phyloP scores from a whole-genome alignment of 805 yeast species.

The Candida ortonii region DNA sequence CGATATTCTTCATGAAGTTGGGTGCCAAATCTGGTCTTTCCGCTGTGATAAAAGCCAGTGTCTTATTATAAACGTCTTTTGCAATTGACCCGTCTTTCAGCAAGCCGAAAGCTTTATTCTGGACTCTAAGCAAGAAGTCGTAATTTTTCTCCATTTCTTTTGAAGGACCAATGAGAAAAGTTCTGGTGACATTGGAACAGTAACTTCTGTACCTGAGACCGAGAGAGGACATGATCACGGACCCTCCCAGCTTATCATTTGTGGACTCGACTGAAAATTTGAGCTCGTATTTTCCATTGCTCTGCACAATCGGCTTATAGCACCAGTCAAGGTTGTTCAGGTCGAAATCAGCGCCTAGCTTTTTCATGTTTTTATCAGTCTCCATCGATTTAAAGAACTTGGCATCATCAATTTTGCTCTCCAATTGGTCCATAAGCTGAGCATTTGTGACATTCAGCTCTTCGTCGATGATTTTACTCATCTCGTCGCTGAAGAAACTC shows the following conservation, averaged over 20 bases:
- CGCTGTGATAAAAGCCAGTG: slow-evolving; percentile 55
- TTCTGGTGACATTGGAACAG: slow-evolving; percentile 83
- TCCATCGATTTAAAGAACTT: slow-evolving; percentile 57
- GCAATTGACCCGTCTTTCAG: slow-evolving; percentile 69
- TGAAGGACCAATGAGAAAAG: slow-evolving; percentile 87
- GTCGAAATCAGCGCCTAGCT: slow-evolving; percentile 68
- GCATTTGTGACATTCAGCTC: slow-evolving; percentile 73
- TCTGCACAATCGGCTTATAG: slow-evolving; percentile 84
- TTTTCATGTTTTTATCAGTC: slow-evolving; percentile 46
- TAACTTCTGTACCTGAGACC: slow-evolving; percentile 87
- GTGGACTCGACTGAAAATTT: slow-evolving; percentile 79
- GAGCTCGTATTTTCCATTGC: slow-evolving; percentile 82
- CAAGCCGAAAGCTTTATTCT: slow-evolving; percentile 56
- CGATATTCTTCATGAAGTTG: slow-evolving; percentile 73
- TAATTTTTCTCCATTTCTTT: slow-evolving; percentile 75
- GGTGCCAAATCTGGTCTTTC: slow-evolving; percentile 64
- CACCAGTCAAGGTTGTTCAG: slow-evolving; percentile 85
- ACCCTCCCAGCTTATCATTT: slow-evolving; percentile 61
- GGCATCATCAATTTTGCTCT: slow-evolving; percentile 76
- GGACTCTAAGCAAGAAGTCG: slow-evolving; percentile 69
- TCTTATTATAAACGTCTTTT: slow-evolving; percentile 63
- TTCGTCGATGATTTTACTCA: slow-evolving; percentile 84
- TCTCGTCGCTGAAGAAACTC: slow-evolving; percentile 80
- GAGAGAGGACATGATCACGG: slow-evolving; percentile 78
- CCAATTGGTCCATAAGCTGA: slow-evolving; percentile 71